These are phyloP conservation scores for Ligustrum vulgare DNA, from an alignment of 257 asterid genomes.

Conservation along the genomic window DNA sequence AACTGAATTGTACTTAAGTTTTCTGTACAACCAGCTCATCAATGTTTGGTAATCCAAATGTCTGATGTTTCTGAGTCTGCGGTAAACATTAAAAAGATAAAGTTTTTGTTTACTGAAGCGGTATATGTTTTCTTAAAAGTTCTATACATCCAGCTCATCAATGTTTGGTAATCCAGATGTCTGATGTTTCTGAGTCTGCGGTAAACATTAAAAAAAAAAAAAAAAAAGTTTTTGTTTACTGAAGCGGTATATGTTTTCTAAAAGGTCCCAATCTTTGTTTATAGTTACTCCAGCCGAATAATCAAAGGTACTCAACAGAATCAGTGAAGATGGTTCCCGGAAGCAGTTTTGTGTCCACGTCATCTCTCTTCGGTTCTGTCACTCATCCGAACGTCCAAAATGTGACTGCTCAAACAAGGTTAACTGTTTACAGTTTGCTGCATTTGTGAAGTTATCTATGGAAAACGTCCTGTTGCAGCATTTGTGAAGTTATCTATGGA, in stretches of 20 bases:
- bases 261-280: constrained; percentile 13
- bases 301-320: constrained; percentile 30
- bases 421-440: constrained; percentile 10
- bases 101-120: not conserved
- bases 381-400: constrained; percentile 27
- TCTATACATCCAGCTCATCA: not conserved
- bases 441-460: constrained; percentile 3
- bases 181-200: constrained; percentile 14
- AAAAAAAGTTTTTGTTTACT: not conserved
- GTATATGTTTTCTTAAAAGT: not conserved
- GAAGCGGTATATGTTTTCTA: not conserved
- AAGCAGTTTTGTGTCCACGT: constrained; percentile 27
- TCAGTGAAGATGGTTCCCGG: constrained; percentile 39
- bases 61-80: constrained; percentile 14
- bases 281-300: constrained; percentile 40
- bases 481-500: constrained; percentile 8
- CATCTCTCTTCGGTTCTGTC: constrained; percentile 32
- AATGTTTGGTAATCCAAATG: not conserved
- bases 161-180: not conserved
- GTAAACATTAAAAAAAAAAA: not conserved
- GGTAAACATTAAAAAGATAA: not conserved
- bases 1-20: not conserved
- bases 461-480: constrained; percentile 13
- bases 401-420: constrained; percentile 38
- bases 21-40: not conserved